Conservation (phyloP, 306 rosid species). For the Prunus campanulata region DNA sequence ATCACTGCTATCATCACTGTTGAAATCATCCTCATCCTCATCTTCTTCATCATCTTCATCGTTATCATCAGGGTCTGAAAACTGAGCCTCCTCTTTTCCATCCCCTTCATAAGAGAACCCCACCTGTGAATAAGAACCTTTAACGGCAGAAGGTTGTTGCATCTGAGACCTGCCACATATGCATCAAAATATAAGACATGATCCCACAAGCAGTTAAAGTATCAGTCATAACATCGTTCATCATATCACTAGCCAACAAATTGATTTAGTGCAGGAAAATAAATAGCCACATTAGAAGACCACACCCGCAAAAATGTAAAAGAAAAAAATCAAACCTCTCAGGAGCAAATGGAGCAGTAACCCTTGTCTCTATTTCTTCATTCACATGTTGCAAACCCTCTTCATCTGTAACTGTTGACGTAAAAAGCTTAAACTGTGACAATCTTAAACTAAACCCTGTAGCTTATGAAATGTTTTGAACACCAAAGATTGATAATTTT, state of each 20-base stretch:
- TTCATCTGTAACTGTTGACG: constrained; percentile 76
- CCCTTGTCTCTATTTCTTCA: constrained; percentile 92
- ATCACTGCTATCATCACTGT: constrained; percentile 93
- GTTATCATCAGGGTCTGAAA: constrained; percentile 72
- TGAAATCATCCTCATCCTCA: constrained; percentile 71
- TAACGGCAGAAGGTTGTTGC: constrained; percentile 70
- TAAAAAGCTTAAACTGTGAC: constrained; percentile 44
- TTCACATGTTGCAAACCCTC: constrained; percentile 91
- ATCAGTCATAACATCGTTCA: not conserved
- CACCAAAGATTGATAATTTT: constrained; percentile 14
- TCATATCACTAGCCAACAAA: not conserved
- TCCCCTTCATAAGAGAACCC: constrained; percentile 88
- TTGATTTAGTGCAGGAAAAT: not conserved
- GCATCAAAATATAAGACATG: constrained; percentile 23
- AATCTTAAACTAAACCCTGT: constrained; percentile 21
- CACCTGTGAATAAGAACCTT: constrained; percentile 92
- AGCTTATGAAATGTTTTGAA: not conserved
- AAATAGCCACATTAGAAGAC: not conserved
- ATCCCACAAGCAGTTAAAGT: not conserved
- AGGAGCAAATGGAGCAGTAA: constrained; percentile 59
- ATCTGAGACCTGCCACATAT: constrained; percentile 54
- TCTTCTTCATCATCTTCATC: constrained; percentile 74
- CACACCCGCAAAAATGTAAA: not conserved
- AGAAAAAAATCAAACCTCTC: constrained; percentile 50
- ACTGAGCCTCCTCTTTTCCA: constrained; percentile 76